Conservation (phyloP, 2,329 filamentous ascomycete genomes). For the Dissoconium aciculare region DNA sequence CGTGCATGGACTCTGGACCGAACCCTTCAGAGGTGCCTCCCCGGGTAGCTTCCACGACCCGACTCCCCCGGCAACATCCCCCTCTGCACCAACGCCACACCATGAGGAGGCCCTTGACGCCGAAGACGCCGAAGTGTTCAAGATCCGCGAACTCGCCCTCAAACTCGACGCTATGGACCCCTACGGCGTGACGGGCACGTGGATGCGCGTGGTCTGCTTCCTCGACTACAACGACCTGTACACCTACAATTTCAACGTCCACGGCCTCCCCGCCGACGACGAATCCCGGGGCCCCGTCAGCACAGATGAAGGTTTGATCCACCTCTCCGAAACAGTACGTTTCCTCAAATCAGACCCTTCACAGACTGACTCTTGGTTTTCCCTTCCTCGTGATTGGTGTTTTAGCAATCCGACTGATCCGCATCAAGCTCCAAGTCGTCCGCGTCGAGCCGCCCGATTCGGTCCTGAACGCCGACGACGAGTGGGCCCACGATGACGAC, state of each 20-base stretch:
- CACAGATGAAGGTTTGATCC: conserved; percentile 38
- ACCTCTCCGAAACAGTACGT: conserved; percentile 21
- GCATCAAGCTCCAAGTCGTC: conserved; percentile 50
- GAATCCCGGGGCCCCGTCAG: conserved; percentile 38
- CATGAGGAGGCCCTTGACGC: no score
- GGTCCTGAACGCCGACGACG: conserved; percentile 32
- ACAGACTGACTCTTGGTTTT: conserved; percentile 9
- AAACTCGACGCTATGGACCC: conserved; percentile 46
- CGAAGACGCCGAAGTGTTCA: conserved; percentile 11
- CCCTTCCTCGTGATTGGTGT: not conserved
- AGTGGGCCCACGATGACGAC: conserved; percentile 3
- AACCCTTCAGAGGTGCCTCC: conserved; percentile 43
- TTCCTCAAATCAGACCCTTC: conserved; percentile 4
- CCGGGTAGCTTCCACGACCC: conserved; percentile 19
- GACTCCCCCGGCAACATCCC: conserved; percentile 5
- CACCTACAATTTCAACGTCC: conserved; percentile 49
- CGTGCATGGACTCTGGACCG: conserved; percentile 40
- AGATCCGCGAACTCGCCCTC: conserved; percentile 23
- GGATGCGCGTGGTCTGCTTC: conserved; percentile 45
- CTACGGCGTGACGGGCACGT: conserved; percentile 55
- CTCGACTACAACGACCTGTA: conserved; percentile 58
- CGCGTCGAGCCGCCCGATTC: conserved; percentile 44
- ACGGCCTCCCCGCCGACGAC: conserved; percentile 20
- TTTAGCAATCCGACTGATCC: conserved; percentile 50
- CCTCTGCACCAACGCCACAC: conserved; percentile 5